Conservation (phyloP, 2,329 filamentous ascomycete species). For the Alternaria sp. region DNA sequence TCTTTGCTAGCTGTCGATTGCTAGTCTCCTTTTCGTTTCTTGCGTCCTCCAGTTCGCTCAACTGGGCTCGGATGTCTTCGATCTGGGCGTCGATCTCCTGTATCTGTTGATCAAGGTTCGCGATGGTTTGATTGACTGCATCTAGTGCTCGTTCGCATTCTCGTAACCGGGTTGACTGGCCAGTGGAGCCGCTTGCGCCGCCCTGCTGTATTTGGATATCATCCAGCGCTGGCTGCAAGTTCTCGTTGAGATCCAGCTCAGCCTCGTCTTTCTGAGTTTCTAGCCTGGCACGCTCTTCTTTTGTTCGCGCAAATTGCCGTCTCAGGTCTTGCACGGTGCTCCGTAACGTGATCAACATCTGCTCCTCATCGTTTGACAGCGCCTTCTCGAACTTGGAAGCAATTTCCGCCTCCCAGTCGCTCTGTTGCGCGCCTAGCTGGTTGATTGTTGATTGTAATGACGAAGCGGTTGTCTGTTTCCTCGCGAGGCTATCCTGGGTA, state of each 20-base stretch:
- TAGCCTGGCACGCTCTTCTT: conserved; percentile 75
- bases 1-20: conserved; percentile 76
- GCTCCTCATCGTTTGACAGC: conserved; percentile 82
- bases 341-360: conserved; percentile 76
- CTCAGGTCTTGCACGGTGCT: conserved; percentile 75
- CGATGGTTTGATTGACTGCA: conserved; percentile 74
- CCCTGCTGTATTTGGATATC: conserved; percentile 65
- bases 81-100: conserved; percentile 77
- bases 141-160: conserved; percentile 84
- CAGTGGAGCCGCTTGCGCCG: conserved; percentile 64
- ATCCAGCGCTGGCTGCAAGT: conserved; percentile 85
- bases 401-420: conserved; percentile 80
- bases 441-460: conserved; percentile 70
- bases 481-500: conserved; percentile 75
- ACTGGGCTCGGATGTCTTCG: conserved; percentile 64
- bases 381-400: conserved; percentile 91
- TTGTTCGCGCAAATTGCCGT: conserved; percentile 78
- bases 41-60: conserved; percentile 66
- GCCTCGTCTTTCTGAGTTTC: conserved; percentile 83
- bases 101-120: conserved; percentile 72
- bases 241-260: conserved; percentile 88
- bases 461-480: conserved; percentile 70
- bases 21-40: conserved; percentile 72
- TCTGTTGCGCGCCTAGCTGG: conserved; percentile 74
- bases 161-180: conserved; percentile 67